phyloP scores from a whole-genome alignment of 352 stramenopile species.

The Bremia lactucae region DNA sequence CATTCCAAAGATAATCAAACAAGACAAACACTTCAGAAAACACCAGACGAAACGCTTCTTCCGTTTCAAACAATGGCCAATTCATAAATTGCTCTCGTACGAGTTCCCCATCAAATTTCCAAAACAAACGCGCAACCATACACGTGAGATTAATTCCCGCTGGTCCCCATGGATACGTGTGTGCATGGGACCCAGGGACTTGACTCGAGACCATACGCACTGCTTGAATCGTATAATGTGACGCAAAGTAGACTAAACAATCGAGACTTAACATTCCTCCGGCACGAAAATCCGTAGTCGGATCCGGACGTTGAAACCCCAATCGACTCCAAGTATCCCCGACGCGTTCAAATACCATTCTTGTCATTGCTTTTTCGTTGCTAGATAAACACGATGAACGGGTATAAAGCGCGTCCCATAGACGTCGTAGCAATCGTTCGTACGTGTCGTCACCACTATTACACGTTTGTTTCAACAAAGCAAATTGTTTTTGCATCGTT shows the following conservation, averaged over 20 bases:
- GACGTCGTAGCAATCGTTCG: slow-evolving; percentile 41
- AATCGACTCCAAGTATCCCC: slow-evolving; percentile 72
- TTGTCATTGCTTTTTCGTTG: slow-evolving; percentile 2
- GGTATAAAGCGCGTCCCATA: slow-evolving; percentile 65
- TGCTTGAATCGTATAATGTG: slow-evolving; percentile 51
- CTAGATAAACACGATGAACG: slow-evolving; percentile 29
- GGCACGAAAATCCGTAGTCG: slow-evolving; percentile 77
- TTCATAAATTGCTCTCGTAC: slow-evolving; percentile 49
- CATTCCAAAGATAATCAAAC: slow-evolving; percentile 76
- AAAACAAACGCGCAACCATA: slow-evolving; percentile 71
- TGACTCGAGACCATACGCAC: slow-evolving; percentile 68
- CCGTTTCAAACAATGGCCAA: slow-evolving; percentile 63
- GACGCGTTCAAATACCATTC: slow-evolving; percentile 48
- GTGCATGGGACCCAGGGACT: slow-evolving; percentile 64
- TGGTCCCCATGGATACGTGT: slow-evolving; percentile 78
- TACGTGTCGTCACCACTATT: slow-evolving; percentile 49
- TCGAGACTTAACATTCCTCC: slow-evolving; percentile 71
- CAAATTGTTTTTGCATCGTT: slow-evolving; percentile 58
- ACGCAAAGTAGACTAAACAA: slow-evolving; percentile 75
- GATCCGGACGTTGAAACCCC: slow-evolving; percentile 75
- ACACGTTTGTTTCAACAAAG: slow-evolving; percentile 59
- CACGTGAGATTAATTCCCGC: slow-evolving; percentile 82
- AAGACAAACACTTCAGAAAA: slow-evolving; percentile 80
- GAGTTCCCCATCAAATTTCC: slow-evolving; percentile 67
- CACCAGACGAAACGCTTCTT: slow-evolving; percentile 59